Conservation (phyloP, 768 basidiomycete species). For the Lyophyllum shimeji region DNA sequence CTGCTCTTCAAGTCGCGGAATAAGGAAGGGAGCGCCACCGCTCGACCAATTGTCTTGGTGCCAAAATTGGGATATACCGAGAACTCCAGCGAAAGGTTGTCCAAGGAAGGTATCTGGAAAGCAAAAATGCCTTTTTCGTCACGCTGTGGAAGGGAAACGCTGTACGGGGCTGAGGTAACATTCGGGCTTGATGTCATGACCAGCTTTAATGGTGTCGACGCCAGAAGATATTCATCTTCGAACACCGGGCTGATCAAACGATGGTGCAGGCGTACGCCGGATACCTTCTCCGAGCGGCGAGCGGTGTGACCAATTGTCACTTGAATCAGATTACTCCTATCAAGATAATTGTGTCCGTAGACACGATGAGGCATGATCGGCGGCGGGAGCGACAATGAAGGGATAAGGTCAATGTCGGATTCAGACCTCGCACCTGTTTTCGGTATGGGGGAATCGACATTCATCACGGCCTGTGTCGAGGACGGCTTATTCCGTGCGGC, state of each 20-base stretch:
- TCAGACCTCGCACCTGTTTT: constrained; percentile 40
- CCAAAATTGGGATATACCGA: constrained; percentile 98
- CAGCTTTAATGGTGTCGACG: constrained; percentile 86
- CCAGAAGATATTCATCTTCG: constrained; percentile 64
- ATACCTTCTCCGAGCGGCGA: constrained; percentile 29
- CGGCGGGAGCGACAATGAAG: constrained; percentile 91
- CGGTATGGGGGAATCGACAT: constrained; percentile 39
- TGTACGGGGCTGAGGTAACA: constrained; percentile 85
- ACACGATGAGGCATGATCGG: constrained; percentile 98
- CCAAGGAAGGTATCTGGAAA: constrained; percentile 81
- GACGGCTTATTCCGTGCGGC: constrained; percentile 35
- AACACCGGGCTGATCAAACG: constrained; percentile 70
- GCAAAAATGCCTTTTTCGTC: constrained; percentile 72
- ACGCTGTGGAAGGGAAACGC: constrained; percentile 79
- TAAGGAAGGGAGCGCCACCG: constrained; percentile 77
- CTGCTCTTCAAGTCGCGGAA: constrained; percentile 59
- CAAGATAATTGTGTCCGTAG: constrained; percentile 95
- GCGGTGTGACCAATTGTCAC: constrained; percentile 77
- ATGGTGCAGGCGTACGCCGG: constrained; percentile 67
- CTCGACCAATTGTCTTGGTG: constrained; percentile 93
- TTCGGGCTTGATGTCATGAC: constrained; percentile 91
- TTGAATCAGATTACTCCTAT: constrained; percentile 82
- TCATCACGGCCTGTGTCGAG: constrained; percentile 19
- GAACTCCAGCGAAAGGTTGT: constrained; percentile 80
- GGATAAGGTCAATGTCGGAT: constrained; percentile 87